Evolutionary conservation across 2,329 filamentous ascomycete species (phyloP).

Genomic region (Penicillium italicum): DNA sequence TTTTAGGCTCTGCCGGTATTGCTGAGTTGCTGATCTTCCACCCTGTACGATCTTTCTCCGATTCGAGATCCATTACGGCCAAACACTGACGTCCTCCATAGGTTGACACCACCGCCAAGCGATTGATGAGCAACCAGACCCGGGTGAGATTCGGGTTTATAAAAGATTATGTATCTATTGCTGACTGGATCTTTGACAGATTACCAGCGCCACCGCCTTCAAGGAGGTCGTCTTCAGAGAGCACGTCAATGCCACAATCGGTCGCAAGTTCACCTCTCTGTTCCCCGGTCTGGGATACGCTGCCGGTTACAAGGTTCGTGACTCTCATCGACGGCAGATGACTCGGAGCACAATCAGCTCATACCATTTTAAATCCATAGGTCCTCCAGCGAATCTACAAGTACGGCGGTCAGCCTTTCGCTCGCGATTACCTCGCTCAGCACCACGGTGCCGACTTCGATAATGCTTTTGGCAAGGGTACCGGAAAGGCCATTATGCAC

Average conservation of each 20-base stretch:
- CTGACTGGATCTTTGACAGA: constrained; percentile 39
- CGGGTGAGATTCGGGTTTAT: constrained; percentile 50
- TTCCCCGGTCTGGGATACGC: constrained; percentile 97
- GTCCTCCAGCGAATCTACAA: constrained; percentile 97
- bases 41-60: constrained; percentile 56
- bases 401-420: constrained; percentile 95
- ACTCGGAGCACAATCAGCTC: neutral
- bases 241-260: constrained; percentile 66
- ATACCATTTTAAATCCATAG: constrained; percentile 36
- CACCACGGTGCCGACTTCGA: constrained; percentile 85
- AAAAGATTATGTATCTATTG: neutral
- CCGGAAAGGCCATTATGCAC: constrained; percentile 96
- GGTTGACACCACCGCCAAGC: constrained; percentile 98
- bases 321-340: neutral
- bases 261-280: constrained; percentile 84
- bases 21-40: constrained; percentile 91
- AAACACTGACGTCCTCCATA: constrained; percentile 39
- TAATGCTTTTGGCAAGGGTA: constrained; percentile 87
- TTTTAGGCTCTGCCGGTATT: constrained; percentile 80
- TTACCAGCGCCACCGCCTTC: constrained; percentile 60
- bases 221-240: constrained; percentile 95
- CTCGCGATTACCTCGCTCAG: constrained; percentile 77
- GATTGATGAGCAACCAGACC: constrained; percentile 96
- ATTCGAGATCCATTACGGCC: neutral
- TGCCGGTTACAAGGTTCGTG: constrained; percentile 82